These are phyloP conservation scores for Termitomyces sp. DNA, from an alignment of 768 basidiomycete genomes.

Conservation along the genomic window DNA sequence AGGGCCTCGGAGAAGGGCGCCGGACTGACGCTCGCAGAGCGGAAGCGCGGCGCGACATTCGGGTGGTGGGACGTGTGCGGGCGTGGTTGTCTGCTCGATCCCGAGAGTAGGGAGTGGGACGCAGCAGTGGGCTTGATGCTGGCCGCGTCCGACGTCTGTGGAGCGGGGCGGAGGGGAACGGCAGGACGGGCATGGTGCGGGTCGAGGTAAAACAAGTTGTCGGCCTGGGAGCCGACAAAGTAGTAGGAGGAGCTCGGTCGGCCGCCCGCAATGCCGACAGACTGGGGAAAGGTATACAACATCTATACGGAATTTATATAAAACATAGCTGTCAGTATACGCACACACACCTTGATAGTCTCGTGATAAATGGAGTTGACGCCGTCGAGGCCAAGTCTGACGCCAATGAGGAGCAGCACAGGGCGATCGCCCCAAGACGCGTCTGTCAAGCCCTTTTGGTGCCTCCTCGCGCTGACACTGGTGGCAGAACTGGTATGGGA, in stretches of 20 bases:
- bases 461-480: constrained; percentile 21
- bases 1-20: too few relatives aligned
- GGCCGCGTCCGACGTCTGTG: too few relatives aligned
- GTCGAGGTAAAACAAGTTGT: constrained; percentile 80
- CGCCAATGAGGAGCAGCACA: constrained; percentile 81
- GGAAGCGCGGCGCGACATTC: constrained; percentile 9
- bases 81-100: too few relatives aligned
- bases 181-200: constrained; percentile 77
- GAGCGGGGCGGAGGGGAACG: constrained; percentile 60
- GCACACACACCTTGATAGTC: constrained; percentile 43
- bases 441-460: constrained; percentile 14
- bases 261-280: constrained; percentile 94
- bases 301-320: too few relatives aligned
- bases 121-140: too few relatives aligned
- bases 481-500: constrained; percentile 37
- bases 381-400: constrained; percentile 85
- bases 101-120: too few relatives aligned
- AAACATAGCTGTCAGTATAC: too few relatives aligned
- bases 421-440: constrained; percentile 76
- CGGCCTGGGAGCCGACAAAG: constrained; percentile 90
- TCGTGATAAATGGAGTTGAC: constrained; percentile 96
- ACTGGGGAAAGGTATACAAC: constrained; percentile 91
- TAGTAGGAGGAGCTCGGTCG: constrained; percentile 97
- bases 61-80: constrained; percentile 1
- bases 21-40: constrained; percentile 21